Conservation (phyloP, 805 yeast species). For the Sungouiozyma intestinalis region DNA sequence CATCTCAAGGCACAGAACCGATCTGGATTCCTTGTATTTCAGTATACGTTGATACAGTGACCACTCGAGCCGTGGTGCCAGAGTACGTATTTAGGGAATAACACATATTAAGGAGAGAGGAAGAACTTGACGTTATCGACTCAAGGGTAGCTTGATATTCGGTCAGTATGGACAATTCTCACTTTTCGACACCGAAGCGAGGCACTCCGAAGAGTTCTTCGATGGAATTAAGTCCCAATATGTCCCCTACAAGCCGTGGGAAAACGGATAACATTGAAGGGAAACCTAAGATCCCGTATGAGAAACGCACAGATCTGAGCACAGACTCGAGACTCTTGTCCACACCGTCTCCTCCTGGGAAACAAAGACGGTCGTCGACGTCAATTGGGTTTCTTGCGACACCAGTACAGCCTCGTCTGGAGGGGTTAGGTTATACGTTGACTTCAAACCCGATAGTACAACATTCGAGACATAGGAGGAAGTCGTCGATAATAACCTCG, state of each 20-base stretch:
- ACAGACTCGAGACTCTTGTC: conserved; percentile 7
- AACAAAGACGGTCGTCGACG: conserved; percentile 16
- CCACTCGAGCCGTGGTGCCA: too few relatives aligned
- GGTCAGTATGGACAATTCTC: neutral
- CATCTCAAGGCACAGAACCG: too few relatives aligned
- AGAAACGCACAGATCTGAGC: neutral
- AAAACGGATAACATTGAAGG: neutral
- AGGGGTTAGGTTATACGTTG: neutral
- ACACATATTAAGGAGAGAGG: too few relatives aligned
- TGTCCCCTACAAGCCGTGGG: neutral
- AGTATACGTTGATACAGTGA: too few relatives aligned
- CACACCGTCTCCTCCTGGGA: conserved; percentile 21
- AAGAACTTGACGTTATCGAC: too few relatives aligned
- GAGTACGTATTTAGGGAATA: too few relatives aligned
- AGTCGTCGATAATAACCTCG: conserved; percentile 1
- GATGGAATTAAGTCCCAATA: conserved; percentile 4
- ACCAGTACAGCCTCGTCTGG: conserved; percentile 11
- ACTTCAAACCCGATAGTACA: neutral
- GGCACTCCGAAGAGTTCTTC: conserved; percentile 10
- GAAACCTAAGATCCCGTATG: conserved; percentile 2
- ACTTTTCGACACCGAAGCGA: conserved; percentile 1
- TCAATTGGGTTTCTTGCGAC: conserved; percentile 21
- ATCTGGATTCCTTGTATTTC: too few relatives aligned
- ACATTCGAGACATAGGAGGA: neutral
- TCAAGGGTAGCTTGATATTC: too few relatives aligned